These are phyloP conservation scores for Coniochaeta pulveracea DNA, from an alignment of 2,329 filamentous ascomycete genomes.

Conservation along the genomic window DNA sequence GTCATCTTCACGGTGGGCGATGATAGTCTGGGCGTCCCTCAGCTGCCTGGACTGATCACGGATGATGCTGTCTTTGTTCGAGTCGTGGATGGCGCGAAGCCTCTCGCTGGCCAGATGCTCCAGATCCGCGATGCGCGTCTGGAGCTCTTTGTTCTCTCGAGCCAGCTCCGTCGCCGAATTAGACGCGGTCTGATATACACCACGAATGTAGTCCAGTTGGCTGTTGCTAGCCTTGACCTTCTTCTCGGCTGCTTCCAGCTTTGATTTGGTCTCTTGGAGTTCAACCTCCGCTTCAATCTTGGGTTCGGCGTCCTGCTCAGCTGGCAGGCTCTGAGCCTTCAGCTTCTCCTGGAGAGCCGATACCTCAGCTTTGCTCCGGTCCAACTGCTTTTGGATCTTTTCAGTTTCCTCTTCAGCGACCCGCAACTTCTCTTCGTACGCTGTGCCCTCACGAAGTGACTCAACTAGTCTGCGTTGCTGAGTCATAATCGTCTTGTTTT, in stretches of 20 bases:
- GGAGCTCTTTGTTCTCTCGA: conserved; percentile 34
- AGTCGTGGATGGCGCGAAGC: conserved; percentile 32
- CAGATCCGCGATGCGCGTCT: conserved; percentile 27
- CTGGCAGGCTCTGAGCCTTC: background rate
- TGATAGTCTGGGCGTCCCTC: conserved; percentile 25
- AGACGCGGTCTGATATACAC: conserved; percentile 48
- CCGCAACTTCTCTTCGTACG: conserved; percentile 31
- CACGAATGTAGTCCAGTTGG: conserved; percentile 45
- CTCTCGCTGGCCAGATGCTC: conserved; percentile 30
- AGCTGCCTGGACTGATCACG: conserved; percentile 25
- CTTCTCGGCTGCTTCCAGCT: conserved; percentile 26
- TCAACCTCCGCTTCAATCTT: conserved; percentile 23
- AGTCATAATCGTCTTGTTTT: conserved; percentile 28
- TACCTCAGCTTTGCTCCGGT: conserved; percentile 24
- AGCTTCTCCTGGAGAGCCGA: conserved; percentile 24
- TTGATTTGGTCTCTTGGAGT: conserved; percentile 26
- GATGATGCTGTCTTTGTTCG: conserved; percentile 26
- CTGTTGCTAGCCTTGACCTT: conserved; percentile 22
- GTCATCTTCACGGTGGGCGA: conserved; percentile 40
- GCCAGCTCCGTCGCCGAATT: conserved; percentile 31
- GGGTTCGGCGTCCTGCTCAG: conserved; percentile 20
- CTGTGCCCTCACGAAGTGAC: conserved; percentile 38
- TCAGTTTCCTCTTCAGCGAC: conserved; percentile 24
- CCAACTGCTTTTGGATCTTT: too few species aligned
- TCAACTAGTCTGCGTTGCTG: conserved; percentile 35